Evolutionary conservation across 1,139 yeast species (phyloP).

Genomic region (Kluyveromyces marxianus): DNA sequence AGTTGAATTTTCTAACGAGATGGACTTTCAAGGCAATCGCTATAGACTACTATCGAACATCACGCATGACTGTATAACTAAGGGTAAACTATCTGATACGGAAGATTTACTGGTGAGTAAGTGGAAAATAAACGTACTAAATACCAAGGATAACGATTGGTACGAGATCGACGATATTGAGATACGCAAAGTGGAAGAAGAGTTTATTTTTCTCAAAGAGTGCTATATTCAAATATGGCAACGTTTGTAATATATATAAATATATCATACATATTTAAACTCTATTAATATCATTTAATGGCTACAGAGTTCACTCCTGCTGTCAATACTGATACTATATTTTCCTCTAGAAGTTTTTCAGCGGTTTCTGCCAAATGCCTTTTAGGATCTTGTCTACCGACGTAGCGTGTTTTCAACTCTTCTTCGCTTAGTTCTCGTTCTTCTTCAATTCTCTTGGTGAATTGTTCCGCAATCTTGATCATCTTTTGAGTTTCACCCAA

Average conservation of each 20-base stretch:
- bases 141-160: slow-evolving; percentile 44
- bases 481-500: slow-evolving; percentile 65
- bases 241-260: slow-evolving; percentile 12
- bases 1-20: slow-evolving; percentile 48
- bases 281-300: slow-evolving; percentile 39
- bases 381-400: slow-evolving; percentile 98
- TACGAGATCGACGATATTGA: slow-evolving; percentile 46
- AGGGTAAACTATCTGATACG: slow-evolving; percentile 8
- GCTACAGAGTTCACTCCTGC: slow-evolving; percentile 86
- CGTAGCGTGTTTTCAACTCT: slow-evolving; percentile 87
- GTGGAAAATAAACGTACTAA: slow-evolving; percentile 50
- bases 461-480: slow-evolving; percentile 87
- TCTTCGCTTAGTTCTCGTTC: slow-evolving; percentile 85
- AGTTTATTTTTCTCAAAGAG: slow-evolving; percentile 55
- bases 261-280: not conserved
- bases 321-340: slow-evolving; percentile 77
- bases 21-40: slow-evolving; percentile 17
- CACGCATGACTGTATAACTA: slow-evolving; percentile 38
- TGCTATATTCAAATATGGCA: slow-evolving; percentile 67
- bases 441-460: slow-evolving; percentile 85
- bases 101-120: slow-evolving; percentile 16
- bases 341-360: slow-evolving; percentile 78
- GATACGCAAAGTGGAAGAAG: slow-evolving; percentile 43
- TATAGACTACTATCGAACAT: slow-evolving; percentile 49
- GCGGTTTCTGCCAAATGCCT: slow-evolving; percentile 91